phyloP scores from a whole-genome alignment of 768 basidiomycete genomes.

The Psilocybe azurescens region DNA sequence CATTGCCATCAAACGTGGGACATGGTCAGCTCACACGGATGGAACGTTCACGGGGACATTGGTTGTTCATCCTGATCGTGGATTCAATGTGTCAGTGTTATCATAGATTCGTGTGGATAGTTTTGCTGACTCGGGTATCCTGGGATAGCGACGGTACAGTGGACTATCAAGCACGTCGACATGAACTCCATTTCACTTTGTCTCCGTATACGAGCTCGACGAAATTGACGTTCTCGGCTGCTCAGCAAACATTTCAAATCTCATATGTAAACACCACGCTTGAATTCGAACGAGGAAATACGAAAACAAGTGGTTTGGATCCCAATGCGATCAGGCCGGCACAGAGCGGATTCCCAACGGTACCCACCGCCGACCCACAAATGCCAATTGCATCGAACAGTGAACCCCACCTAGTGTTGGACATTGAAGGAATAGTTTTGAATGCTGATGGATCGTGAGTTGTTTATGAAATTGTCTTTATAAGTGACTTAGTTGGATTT shows the following conservation, averaged over 20 bases:
- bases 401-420: slow-evolving; percentile 55
- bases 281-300: slow-evolving; percentile 47
- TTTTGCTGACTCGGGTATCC: neutral
- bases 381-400: slow-evolving; percentile 49
- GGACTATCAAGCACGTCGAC: slow-evolving; percentile 66
- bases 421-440: slow-evolving; percentile 63
- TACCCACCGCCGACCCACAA: slow-evolving; percentile 42
- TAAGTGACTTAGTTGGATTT: neutral
- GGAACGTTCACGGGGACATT: slow-evolving; percentile 56
- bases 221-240: slow-evolving; percentile 52
- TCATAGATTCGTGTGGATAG: neutral
- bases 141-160: slow-evolving; percentile 51
- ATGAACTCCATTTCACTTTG: slow-evolving; percentile 61
- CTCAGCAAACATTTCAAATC: slow-evolving; percentile 55
- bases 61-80: slow-evolving; percentile 62
- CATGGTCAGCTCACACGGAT: slow-evolving; percentile 22
- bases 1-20: slow-evolving; percentile 52
- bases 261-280: slow-evolving; percentile 49
- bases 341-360: slow-evolving; percentile 31
- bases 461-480: neutral
- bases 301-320: slow-evolving; percentile 61
- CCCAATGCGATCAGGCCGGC: slow-evolving; percentile 48
- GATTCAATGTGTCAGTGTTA: slow-evolving; percentile 57
- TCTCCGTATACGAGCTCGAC: slow-evolving; percentile 55
- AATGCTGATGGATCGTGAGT: slow-evolving; percentile 64